Base-by-base conservation (phyloP, 2,329 filamentous ascomycete genomes). In the Fusarium drepaniforme region DNA sequence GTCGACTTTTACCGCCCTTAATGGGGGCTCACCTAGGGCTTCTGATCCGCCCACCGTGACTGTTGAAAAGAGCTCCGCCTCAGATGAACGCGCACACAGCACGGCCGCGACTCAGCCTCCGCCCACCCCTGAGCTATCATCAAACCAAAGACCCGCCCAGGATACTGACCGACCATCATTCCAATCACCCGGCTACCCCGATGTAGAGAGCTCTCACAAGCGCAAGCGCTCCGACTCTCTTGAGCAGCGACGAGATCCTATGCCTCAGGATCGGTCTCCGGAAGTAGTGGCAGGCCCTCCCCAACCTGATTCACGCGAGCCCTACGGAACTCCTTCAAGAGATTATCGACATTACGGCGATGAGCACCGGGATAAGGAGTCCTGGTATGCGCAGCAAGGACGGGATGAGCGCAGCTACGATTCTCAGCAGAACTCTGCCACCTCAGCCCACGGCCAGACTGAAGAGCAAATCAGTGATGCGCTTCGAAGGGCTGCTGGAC, bases 141-240 rank as follows among this genome's bases (percentile, higher is more conserved):
- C 78, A 23, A 82, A 75, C 61, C 82, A 83, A 62, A 86, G 87
- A 84, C 79, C 85, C 35, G 80, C 78, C 6, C 80, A 85, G 23
- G 82, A 79, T 56, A 76, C 81, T 46, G 88, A 89, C 5, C 82
- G 86, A 64, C 79, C 84, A 40, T 77, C 84, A 18, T 85, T 85
- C 71, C 83, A 84, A 61, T 78, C 85, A 2, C 75, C 84, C 53
- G 74, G 74, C 42, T 86, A 87, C 76, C 75, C 85, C 8, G 85
- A 88, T 37, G 78, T 81, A n/a, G 88, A 91, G 40, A 80, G 78
- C 18, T 83, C 88, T 21, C 88, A 90, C 77, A 93, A 92, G 83
- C 90, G 91, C 78, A 96, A 95, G 82, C 90, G 93, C 70, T 94
- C 93, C 8, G 84, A 87, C 56, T 94, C 93, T 8, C 82, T 86